Percentiles rank a stretch among this genome's conserved stretches.
phyloP scores from a whole-genome alignment of 495 filamentous ascomycete species.

The Sordaria brevicollis region DNA sequence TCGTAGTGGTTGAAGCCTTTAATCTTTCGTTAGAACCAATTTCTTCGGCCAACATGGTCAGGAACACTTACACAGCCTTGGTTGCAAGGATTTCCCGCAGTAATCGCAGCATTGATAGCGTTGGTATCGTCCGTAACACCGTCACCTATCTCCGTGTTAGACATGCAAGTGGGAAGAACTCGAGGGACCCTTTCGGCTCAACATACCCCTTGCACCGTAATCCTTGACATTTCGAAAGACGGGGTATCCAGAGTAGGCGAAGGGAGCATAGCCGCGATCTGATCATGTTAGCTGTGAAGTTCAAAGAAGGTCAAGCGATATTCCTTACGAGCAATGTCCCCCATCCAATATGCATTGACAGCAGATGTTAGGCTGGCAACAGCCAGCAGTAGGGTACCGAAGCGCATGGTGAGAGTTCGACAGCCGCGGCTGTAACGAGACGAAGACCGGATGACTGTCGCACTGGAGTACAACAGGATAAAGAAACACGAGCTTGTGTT shows the following conservation, averaged over 20 bases:
- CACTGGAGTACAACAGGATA: background rate
- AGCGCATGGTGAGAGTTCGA: constrained; percentile 22
- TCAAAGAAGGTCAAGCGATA: background rate
- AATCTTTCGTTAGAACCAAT: background rate
- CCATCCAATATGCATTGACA: constrained; percentile 35
- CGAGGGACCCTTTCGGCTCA: background rate
- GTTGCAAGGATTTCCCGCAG: constrained; percentile 66
- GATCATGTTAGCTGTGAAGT: background rate
- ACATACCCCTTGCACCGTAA: constrained; percentile 47
- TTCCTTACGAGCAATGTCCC: constrained; percentile 29
- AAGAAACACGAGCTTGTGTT: constrained; percentile 1
- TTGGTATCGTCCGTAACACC: constrained; percentile 66
- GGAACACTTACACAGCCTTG: constrained; percentile 45
- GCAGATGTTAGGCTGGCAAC: constrained; percentile 24
- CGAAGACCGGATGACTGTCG: background rate
- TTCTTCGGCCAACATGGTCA: background rate
- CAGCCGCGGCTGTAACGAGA: background rate
- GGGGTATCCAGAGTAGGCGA: constrained; percentile 32
- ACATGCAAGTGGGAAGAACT: background rate
- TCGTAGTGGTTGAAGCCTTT: constrained; percentile 57
- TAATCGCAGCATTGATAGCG: constrained; percentile 76
- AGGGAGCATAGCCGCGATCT: constrained; percentile 40
- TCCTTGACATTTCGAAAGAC: constrained; percentile 53
- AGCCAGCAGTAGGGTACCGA: constrained; percentile 28
- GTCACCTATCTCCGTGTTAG: constrained; percentile 21